phyloP scores from a whole-genome alignment of 2,329 filamentous ascomycete genomes.

The Pseudonectria foliicola region DNA sequence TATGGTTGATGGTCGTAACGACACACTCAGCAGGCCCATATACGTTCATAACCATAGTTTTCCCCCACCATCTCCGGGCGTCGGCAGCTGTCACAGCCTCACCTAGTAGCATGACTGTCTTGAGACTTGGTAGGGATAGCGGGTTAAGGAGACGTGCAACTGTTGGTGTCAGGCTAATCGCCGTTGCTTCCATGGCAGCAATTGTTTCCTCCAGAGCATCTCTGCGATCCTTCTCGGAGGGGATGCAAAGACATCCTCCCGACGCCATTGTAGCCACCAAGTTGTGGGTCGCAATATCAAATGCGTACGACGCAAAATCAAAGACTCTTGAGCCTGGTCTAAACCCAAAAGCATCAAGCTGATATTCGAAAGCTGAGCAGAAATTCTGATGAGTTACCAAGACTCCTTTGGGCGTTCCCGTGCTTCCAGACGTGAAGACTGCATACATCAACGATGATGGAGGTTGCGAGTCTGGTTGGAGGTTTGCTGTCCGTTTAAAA shows the following conservation, averaged over 20 bases:
- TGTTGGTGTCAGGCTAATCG: too few species aligned
- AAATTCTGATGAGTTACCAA: conserved; percentile 19
- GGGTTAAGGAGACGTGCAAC: too few species aligned
- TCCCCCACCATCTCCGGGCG: too few species aligned
- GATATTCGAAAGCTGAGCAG: not conserved
- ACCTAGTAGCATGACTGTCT: too few species aligned
- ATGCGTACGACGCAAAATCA: conserved; percentile 1
- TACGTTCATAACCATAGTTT: too few species aligned
- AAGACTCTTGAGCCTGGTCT: not conserved
- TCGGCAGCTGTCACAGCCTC: too few species aligned
- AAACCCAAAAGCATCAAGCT: too few species aligned
- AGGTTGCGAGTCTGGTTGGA: not conserved
- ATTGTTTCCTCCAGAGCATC: too few species aligned
- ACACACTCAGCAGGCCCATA: too few species aligned
- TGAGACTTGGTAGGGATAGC: too few species aligned
- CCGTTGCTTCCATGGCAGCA: too few species aligned
- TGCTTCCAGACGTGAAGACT: conserved; percentile 46
- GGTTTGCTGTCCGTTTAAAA: not conserved
- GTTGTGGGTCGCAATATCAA: conserved; percentile 2
- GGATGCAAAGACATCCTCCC: conserved; percentile 4
- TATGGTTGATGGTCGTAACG: not conserved
- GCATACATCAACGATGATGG: conserved; percentile 17
- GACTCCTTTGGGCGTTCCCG: conserved; percentile 42
- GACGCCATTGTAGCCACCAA: conserved; percentile 2
- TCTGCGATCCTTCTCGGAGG: not conserved